phyloP scores from a whole-genome alignment of 2,329 filamentous ascomycete genomes.

The Cladophialophora bantiana region DNA sequence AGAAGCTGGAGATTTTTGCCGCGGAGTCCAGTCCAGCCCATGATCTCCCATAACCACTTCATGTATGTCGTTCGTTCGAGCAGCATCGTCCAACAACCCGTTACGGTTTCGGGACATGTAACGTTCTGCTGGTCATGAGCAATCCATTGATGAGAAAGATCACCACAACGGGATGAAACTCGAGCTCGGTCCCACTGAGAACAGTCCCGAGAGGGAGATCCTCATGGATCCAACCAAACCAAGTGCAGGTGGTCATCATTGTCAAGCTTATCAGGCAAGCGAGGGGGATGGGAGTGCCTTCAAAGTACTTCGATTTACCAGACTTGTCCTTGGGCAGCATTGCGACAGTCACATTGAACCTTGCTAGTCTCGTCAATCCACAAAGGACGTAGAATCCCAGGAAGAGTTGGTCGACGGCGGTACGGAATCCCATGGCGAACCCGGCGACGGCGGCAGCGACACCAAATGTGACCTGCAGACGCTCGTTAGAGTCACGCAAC shows the following conservation, averaged over 20 bases:
- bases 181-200: slow-evolving; percentile 71
- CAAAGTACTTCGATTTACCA: slow-evolving; percentile 94
- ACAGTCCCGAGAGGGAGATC: slow-evolving; percentile 78
- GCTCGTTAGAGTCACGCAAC: slow-evolving; percentile 8
- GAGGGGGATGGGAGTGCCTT: slow-evolving; percentile 88
- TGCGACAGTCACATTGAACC: slow-evolving; percentile 95
- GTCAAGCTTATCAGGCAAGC: slow-evolving; percentile 82
- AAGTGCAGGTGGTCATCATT: slow-evolving; percentile 89
- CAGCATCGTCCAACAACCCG: neutral
- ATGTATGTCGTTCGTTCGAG: neutral
- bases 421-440: slow-evolving; percentile 88
- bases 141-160: slow-evolving; percentile 90
- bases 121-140: slow-evolving; percentile 92
- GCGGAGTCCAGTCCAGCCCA: neutral
- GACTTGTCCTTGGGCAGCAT: slow-evolving; percentile 88
- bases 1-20: neutral
- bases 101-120: slow-evolving; percentile 87
- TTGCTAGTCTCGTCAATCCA: slow-evolving; percentile 88
- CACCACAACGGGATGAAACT: slow-evolving; percentile 82
- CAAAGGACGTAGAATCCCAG: slow-evolving; percentile 86
- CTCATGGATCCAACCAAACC: slow-evolving; percentile 78
- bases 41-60: neutral
- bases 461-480: slow-evolving; percentile 85
- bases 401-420: slow-evolving; percentile 77
- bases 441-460: slow-evolving; percentile 86